Evolutionary conservation across 2,329 filamentous ascomycete genomes (phyloP).

Genomic region (Calonectria montana): DNA sequence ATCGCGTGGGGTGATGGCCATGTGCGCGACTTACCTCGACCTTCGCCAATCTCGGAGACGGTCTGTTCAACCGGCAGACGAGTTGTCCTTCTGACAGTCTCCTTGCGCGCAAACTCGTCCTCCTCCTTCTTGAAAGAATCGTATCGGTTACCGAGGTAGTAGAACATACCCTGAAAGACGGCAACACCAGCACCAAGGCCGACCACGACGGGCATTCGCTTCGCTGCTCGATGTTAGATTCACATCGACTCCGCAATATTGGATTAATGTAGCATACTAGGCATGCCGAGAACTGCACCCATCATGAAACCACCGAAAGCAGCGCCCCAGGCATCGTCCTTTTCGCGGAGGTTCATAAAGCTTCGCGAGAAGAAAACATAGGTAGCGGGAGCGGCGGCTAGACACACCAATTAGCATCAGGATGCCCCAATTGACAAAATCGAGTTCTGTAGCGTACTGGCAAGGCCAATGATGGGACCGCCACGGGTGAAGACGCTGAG

Average conservation of each 20-base stretch:
- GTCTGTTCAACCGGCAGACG: conserved; percentile 83
- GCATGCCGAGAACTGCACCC: conserved; percentile 78
- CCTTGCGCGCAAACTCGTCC: conserved; percentile 80
- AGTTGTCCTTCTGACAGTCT: conserved; percentile 78
- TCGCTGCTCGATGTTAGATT: conserved; percentile 43
- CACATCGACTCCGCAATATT: conserved; percentile 2
- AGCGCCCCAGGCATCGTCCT: conserved; percentile 82
- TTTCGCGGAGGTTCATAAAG: conserved; percentile 85
- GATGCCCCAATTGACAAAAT: conserved; percentile 31
- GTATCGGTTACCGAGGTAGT: conserved; percentile 74
- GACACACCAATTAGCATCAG: conserved; percentile 52
- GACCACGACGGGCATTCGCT: conserved; percentile 75
- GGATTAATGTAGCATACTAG: conserved; percentile 65
- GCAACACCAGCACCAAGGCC: conserved; percentile 72
- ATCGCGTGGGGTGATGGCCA: conserved; percentile 1
- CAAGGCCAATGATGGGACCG: conserved; percentile 75
- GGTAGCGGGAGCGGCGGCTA: conserved; percentile 70
- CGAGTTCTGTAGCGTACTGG: conserved; percentile 43
- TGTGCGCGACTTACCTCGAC: conserved; percentile 73
- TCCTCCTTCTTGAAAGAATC: conserved; percentile 65
- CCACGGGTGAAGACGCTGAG: conserved; percentile 84
- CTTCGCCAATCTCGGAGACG: conserved; percentile 84
- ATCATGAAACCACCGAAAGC: conserved; percentile 81
- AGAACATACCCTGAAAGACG: conserved; percentile 70
- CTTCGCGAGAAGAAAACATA: conserved; percentile 83